phyloP scores from a whole-genome alignment of 2,329 filamentous ascomycete genomes.

The Rhinocladiella mackenziei region DNA sequence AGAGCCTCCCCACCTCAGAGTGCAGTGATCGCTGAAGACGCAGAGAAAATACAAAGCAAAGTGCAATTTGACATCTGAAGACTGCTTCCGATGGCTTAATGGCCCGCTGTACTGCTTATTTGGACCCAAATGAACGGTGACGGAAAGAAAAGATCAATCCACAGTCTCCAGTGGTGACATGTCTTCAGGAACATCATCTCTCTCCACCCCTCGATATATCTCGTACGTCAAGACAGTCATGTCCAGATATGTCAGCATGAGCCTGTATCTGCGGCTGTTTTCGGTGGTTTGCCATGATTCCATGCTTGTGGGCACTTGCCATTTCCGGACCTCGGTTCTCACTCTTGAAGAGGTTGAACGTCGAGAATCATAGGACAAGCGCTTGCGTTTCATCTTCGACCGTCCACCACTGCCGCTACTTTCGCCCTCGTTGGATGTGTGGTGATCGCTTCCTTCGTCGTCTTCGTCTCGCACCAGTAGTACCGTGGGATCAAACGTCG shows the following conservation, averaged over 20 bases:
- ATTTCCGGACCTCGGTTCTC: conserved; percentile 15
- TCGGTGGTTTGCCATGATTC: conserved; percentile 39
- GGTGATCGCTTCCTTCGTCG: background rate
- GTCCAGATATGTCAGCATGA: conserved; percentile 56
- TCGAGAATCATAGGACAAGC: conserved; percentile 1
- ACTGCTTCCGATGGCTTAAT: no score
- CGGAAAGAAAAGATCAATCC: no score
- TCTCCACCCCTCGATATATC: conserved; percentile 37
- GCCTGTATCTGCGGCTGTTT: conserved; percentile 45
- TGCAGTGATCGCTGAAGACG: no score
- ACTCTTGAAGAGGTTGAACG: background rate
- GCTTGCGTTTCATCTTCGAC: conserved; percentile 11
- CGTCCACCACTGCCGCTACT: background rate
- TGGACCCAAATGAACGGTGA: no score
- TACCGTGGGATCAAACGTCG: conserved; percentile 24
- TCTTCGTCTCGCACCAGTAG: conserved; percentile 11
- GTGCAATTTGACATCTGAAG: no score
- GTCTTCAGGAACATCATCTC: conserved; percentile 19
- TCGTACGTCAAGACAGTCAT: conserved; percentile 59
- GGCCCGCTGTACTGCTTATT: no score
- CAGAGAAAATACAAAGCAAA: no score
- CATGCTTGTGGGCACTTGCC: conserved; percentile 20
- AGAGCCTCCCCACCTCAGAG: no score
- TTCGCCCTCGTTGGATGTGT: background rate
- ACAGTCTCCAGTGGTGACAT: conserved; percentile 16